Base-by-base conservation (phyloP, 1,139 yeast species). In the Candida sp. region DNA sequence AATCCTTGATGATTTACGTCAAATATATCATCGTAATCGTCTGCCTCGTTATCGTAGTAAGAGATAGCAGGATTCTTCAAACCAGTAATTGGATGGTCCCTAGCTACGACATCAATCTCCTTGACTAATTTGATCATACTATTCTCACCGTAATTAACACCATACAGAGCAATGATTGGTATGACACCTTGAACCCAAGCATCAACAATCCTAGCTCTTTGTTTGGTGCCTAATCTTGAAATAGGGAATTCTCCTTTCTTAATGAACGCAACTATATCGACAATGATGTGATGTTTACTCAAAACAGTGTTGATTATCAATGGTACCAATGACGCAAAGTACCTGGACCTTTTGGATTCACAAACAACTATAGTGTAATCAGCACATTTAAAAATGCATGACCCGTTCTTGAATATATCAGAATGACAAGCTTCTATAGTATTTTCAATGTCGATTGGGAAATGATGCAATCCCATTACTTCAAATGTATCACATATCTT, bases 401-500 rank as follows among this genome's bases (percentile, higher is more conserved):
- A 70, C 2, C 85, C 85, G 41, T 81, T 81, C 38, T 70, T 66
- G 48, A 68, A 69, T 40, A 87, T 79, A 45, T 79, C 80, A 5
- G 77, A 55, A 56, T 87, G 91, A 40, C 84, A 75, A 2, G 75
- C 68, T 55, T 84, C 93, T 25, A 90, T 82, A 3, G 96, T 82
- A 36, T 68, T 70, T 55, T 91, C 97, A 49, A 91, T 77, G 61
- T 91, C 98, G 30, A 75, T 68, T 1, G 96, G 96, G 71, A 93
- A 93, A 61, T 89, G 96, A 56, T 88, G 91, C 51, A 93, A 69
- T 0, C 99, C 99, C 69, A 88, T 75, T 2, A 87, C 84, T 59
- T 93, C 99, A 64, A 93, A 85, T 0, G 98, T 90, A 52, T 87
- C 95, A 5, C 90, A 82, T 39, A 95, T 84, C 44, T 82, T 77